These are phyloP conservation scores for Candida mattraensis DNA, from an alignment of 805 yeast species.

Conservation along the genomic window DNA sequence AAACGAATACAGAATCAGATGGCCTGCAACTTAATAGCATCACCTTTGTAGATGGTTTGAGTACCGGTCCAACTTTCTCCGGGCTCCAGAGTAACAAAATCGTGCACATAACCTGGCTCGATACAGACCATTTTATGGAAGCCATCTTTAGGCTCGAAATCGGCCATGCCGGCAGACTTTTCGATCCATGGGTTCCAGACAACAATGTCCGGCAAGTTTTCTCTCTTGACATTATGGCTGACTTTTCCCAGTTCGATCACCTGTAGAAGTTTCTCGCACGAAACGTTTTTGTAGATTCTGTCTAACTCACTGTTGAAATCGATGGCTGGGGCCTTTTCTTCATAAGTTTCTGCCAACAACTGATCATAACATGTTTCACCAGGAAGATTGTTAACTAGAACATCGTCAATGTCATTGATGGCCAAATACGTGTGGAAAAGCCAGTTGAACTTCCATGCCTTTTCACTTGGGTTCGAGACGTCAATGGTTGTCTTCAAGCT, in stretches of 20 bases:
- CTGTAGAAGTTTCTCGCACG: constrained; percentile 54
- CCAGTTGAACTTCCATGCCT: constrained; percentile 84
- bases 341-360: constrained; percentile 58
- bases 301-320: constrained; percentile 79
- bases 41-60: constrained; percentile 58
- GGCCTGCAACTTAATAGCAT: constrained; percentile 61
- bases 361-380: constrained; percentile 78
- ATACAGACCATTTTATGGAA: constrained; percentile 87
- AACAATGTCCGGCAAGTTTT: constrained; percentile 62
- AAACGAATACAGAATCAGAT: constrained; percentile 27
- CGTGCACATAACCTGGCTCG: constrained; percentile 88
- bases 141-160: constrained; percentile 84
- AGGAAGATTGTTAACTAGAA: constrained; percentile 72
- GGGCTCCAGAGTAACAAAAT: constrained; percentile 62
- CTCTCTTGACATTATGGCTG: constrained; percentile 62
- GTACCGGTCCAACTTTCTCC: constrained; percentile 75
- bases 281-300: constrained; percentile 71
- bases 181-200: constrained; percentile 98
- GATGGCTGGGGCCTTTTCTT: constrained; percentile 73
- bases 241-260: constrained; percentile 73
- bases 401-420: constrained; percentile 75
- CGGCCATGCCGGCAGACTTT: constrained; percentile 80
- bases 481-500: constrained; percentile 68
- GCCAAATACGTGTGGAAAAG: constrained; percentile 88
- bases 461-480: constrained; percentile 67